phyloP scores from a whole-genome alignment of 2,329 filamentous ascomycete species.

The Ceratocystis eucalypticola region DNA sequence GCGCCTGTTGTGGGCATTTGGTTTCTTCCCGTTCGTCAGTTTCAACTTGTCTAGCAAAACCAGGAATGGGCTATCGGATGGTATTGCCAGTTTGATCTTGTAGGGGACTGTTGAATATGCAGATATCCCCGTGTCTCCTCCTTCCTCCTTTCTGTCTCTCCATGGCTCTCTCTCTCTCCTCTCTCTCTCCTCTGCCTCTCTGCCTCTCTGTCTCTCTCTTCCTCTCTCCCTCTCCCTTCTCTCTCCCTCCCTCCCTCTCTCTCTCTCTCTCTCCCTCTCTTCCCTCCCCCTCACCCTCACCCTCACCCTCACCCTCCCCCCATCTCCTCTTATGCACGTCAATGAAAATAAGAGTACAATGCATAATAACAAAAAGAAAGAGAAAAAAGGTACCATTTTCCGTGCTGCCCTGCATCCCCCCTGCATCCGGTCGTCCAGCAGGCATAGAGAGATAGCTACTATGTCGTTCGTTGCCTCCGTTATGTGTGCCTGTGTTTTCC shows the following conservation, averaged over 20 bases:
- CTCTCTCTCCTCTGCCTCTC: background rate
- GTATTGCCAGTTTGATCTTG: background rate
- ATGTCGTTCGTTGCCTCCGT: background rate
- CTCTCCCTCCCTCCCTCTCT: background rate
- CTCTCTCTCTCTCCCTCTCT: background rate
- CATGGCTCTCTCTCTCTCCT: no score
- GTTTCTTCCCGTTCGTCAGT: background rate
- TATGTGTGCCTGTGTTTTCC: background rate
- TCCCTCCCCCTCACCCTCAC: background rate
- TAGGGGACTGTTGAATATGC: background rate
- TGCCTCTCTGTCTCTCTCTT: background rate
- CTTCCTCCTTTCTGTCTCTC: no score
- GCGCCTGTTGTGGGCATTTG: no score
- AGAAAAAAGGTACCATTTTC: background rate
- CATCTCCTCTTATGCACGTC: background rate
- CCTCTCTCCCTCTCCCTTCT: no score
- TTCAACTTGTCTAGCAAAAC: background rate
- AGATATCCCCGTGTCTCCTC: no score
- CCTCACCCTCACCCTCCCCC: no score
- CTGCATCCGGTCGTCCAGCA: no score
- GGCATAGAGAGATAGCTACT: background rate
- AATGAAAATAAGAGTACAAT: background rate
- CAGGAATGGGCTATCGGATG: background rate
- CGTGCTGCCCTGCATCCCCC: no score
- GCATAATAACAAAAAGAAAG: background rate